Evolutionary conservation across 2,329 filamentous ascomycete species (phyloP).

Genomic region (Corynespora cassiicola): DNA sequence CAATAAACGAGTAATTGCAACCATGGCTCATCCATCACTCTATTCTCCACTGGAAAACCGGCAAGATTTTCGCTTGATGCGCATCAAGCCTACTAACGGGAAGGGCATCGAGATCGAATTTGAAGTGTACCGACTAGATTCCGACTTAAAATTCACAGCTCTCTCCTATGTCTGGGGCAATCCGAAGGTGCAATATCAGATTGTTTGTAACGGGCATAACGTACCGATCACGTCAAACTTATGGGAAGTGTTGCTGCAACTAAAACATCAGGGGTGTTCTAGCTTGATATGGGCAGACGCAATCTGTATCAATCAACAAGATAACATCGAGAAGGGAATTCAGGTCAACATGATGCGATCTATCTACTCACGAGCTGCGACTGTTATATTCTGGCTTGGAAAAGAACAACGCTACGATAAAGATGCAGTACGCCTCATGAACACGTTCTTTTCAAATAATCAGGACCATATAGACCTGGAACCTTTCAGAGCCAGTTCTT

Average conservation of each 20-base stretch:
- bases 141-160: conserved; percentile 1
- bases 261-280: not conserved
- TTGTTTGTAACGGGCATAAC: not conserved
- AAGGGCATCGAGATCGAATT: conserved; percentile 3
- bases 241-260: not conserved
- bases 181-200: not conserved
- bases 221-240: not conserved
- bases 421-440: conserved; percentile 4
- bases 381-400: conserved; percentile 19
- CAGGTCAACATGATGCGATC: conserved; percentile 18
- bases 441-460: conserved; percentile 1
- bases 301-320: conserved; percentile 22
- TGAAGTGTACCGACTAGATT: not conserved
- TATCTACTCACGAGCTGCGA: conserved; percentile 16
- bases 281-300: conserved; percentile 19
- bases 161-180: conserved; percentile 1
- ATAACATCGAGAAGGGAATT: conserved; percentile 12
- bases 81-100: conserved; percentile 1
- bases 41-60: conserved; percentile 3
- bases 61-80: conserved; percentile 5
- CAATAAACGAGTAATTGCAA: too few species aligned
- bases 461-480: conserved; percentile 4
- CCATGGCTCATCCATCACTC: too few species aligned
- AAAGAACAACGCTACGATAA: conserved; percentile 3
- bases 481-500: conserved; percentile 1